A percentile compares a stretch with the other conserved stretches of the same genome.
phyloP scores from a whole-genome alignment of 2,329 filamentous ascomycete genomes.

The Aquanectria penicillioides region DNA sequence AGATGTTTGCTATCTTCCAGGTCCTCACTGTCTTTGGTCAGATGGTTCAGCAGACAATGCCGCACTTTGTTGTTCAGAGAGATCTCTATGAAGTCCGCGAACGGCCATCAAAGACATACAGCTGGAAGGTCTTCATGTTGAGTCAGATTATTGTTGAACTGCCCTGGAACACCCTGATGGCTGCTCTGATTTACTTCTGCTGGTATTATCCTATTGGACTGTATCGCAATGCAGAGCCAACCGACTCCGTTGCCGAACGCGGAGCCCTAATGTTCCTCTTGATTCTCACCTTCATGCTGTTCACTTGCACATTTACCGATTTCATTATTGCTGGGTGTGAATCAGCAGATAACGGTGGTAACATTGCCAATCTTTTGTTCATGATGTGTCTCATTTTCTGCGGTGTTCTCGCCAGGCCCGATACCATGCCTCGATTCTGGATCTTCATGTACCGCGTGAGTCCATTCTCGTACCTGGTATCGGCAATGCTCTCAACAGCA shows the following conservation, averaged over 20 bases:
- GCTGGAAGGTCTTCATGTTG: slow-evolving; percentile 73
- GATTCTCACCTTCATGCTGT: slow-evolving; percentile 71
- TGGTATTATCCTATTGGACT: slow-evolving; percentile 78
- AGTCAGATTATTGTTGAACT: slow-evolving; percentile 76
- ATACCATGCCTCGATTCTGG: slow-evolving; percentile 65
- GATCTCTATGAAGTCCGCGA: slow-evolving; percentile 75
- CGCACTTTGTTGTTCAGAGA: slow-evolving; percentile 75
- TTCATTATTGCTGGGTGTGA: slow-evolving; percentile 72
- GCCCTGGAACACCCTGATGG: slow-evolving; percentile 74
- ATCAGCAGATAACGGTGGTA: slow-evolving; percentile 72
- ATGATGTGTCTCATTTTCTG: slow-evolving; percentile 63
- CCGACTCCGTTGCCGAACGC: slow-evolving; percentile 61
- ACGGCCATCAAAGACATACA: slow-evolving; percentile 73
- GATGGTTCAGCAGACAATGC: slow-evolving; percentile 74
- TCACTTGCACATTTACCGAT: slow-evolving; percentile 73
- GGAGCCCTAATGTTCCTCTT: slow-evolving; percentile 73
- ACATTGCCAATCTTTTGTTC: slow-evolving; percentile 73
- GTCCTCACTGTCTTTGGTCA: slow-evolving; percentile 74
- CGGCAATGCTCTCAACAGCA: slow-evolving; percentile 75
- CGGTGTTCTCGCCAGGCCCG: slow-evolving; percentile 44
- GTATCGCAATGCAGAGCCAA: slow-evolving; percentile 65
- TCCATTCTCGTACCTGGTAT: slow-evolving; percentile 84
- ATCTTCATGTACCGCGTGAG: slow-evolving; percentile 71
- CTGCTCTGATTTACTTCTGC: slow-evolving; percentile 71
- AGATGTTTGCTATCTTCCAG: slow-evolving; percentile 75